These are phyloP conservation scores for Boletus reticulatus DNA, from an alignment of 768 basidiomycete genomes.

Conservation along the genomic window DNA sequence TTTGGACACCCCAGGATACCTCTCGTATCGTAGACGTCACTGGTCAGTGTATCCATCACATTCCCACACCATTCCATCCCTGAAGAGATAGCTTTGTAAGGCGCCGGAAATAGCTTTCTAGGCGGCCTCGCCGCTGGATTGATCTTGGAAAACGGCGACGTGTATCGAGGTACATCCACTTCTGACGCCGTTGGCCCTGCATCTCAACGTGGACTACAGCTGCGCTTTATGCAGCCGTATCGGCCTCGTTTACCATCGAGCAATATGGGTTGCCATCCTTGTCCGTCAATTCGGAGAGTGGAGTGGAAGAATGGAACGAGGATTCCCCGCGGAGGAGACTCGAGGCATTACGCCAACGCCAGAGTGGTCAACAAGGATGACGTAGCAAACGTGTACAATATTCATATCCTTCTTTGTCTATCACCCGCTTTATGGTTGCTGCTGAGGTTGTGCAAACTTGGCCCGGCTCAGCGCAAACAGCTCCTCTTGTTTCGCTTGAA, in stretches of 20 bases:
- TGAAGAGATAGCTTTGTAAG: slow-evolving; percentile 35
- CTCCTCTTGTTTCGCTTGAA: slow-evolving; percentile 82
- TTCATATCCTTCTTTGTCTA: slow-evolving; percentile 2
- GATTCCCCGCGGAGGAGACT: slow-evolving; percentile 61
- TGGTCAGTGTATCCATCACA: slow-evolving; percentile 40
- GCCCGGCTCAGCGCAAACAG: slow-evolving; percentile 92
- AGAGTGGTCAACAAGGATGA: slow-evolving; percentile 32
- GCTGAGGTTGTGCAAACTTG: slow-evolving; percentile 65
- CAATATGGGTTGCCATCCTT: slow-evolving; percentile 72
- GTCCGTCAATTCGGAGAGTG: slow-evolving; percentile 25
- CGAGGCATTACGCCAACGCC: slow-evolving; percentile 46
- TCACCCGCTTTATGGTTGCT: slow-evolving; percentile 23
- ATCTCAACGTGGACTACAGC: slow-evolving; percentile 42
- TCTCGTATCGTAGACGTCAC: slow-evolving; percentile 77
- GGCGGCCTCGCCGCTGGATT: slow-evolving; percentile 83
- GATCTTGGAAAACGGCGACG: slow-evolving; percentile 48
- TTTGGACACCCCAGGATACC: slow-evolving; percentile 51
- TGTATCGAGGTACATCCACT: slow-evolving; percentile 57
- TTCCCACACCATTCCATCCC: not conserved
- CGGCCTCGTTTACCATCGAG: slow-evolving; percentile 81
- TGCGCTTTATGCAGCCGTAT: slow-evolving; percentile 69
- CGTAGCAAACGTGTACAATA: slow-evolving; percentile 30
- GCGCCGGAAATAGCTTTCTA: slow-evolving; percentile 89
- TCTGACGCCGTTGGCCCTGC: slow-evolving; percentile 1
- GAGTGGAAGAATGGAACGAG: slow-evolving; percentile 62